Evolutionary conservation across 768 basidiomycete genomes (phyloP), one percentile per base, ranked within the genome.

Genomic region (Mycena belliarum): DNA sequence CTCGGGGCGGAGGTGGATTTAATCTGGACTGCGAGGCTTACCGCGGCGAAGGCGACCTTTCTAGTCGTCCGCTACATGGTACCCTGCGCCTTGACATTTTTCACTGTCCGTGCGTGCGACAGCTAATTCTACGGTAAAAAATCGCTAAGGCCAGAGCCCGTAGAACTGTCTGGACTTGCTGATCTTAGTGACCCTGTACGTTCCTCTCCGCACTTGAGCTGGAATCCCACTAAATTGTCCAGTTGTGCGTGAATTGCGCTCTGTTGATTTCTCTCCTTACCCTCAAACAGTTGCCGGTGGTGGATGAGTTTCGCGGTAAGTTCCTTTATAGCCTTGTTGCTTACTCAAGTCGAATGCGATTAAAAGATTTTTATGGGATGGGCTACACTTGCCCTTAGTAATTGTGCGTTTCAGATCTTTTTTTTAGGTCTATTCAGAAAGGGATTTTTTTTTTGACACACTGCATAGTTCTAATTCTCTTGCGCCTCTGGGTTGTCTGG

Each of bases 401-500:
- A 59, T 49, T 59, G 61, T 63, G 28, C 23, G 61, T 49, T n/a
- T n/a, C n/a, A n/a, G n/a, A n/a, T n/a, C n/a, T n/a, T n/a, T n/a
- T n/a, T 40, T 28, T 16, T 15, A 40, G n/a, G 28, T 20, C 8
- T n/a, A 40, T 1, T 21, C n/a, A 18, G 11, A 21, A 26, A 11
- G 26, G 12, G 24, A 4, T 29, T 49, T 41, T 14, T 6, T 32
- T 32, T n/a, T 16, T 40, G 14, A 37, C 2, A 38, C 37, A n/a
- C 35, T 2, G 40, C 24, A 23, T 26, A 63, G 61, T 63, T 45
- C 24, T 63, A 55, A 59, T 63, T 59, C 50, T 63, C 28, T 49
- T 63, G n/a, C 57, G 61, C 10, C 54, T 63, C 11, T 63, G 61
- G 61, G 57, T 63, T 25, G 32, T 63, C 18, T 63, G 61, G 61